Evolutionary conservation across 805 yeast genomes (phyloP), one percentile per base, ranked within the genome.

Genomic region (Clavispora fructus): DNA sequence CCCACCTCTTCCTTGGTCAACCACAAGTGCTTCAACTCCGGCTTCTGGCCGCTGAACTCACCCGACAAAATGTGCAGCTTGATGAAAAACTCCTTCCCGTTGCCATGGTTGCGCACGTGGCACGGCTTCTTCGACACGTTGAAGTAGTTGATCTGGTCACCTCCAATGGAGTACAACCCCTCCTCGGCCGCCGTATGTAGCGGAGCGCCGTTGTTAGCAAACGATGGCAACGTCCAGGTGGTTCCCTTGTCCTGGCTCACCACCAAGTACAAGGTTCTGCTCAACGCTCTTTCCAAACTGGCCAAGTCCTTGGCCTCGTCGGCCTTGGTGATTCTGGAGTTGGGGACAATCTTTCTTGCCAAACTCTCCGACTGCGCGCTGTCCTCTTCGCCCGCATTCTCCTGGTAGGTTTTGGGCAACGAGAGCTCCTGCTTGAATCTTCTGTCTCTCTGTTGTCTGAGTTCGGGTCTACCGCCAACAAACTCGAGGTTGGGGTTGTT

Each of bases 31-130:
- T 84, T 83, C 41, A 67, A 54, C 32, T 62, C 57, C 10, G 65
- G 57, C 16, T 65, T 57, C 37, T 64, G 61, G 10, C 74, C 69
- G 43, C 68, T 67, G 64, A 91, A 91, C 50, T 72, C 70, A 40
- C 98, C 99, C 11, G 95, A 86, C 56, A 92, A 69, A 47, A 92
- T 88, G 63, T 89, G 96, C 30, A 95, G 85, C 67, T 88, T 89
- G 57, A 94, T 79, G 57, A 87, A 71, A 61, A 83, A 94, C 57
- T 87, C 92, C 56, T 65, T 61, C 29, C 59, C 59, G 30, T 61
- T 59, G 33, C 55, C 58, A 12, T 43, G 47, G 12, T 55, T 42
- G 50, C 70, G 75, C 54, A 79, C 73, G 51, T 84, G 60, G 37
- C 91, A 84, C 35, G 99, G 98, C 6, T 85, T 85, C 46, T 79